These are phyloP conservation scores for Mycena kentingensis DNA, from an alignment of 768 basidiomycete genomes.

Conservation along the genomic window DNA sequence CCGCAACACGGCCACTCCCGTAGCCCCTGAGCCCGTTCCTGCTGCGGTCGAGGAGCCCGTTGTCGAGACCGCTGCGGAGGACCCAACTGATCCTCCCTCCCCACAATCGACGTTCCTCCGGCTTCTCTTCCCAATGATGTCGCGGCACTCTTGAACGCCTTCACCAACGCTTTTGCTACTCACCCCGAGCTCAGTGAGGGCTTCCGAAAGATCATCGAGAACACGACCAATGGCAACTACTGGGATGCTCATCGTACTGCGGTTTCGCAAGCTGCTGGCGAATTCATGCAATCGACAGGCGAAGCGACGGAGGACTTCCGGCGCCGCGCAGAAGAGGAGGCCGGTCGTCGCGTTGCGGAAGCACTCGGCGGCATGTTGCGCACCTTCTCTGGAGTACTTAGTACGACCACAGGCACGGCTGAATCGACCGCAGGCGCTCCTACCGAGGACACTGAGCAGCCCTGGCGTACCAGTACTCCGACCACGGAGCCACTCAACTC, in stretches of 20 bases:
- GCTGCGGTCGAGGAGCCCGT: conserved; percentile 11
- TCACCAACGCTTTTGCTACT: conserved; percentile 56
- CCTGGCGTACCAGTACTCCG: conserved; percentile 20
- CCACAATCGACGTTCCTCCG: conserved; percentile 42
- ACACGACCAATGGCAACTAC: conserved; percentile 66
- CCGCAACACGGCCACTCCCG: too few species aligned
- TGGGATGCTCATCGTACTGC: conserved; percentile 66
- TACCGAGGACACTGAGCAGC: conserved; percentile 1
- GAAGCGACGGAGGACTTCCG: conserved; percentile 47
- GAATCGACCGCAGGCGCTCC: conserved; percentile 8
- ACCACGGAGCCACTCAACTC: conserved; percentile 15
- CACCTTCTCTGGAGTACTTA: conserved; percentile 43
- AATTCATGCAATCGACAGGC: conserved; percentile 49
- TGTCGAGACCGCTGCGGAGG: not conserved
- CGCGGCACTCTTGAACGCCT: conserved; percentile 56
- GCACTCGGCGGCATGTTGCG: conserved; percentile 62
- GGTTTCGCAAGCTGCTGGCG: conserved; percentile 58
- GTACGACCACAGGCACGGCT: conserved; percentile 1
- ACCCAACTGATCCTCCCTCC: conserved; percentile 51
- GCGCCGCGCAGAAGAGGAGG: conserved; percentile 61
- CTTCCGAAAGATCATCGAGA: conserved; percentile 62
- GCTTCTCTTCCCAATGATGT: conserved; percentile 66
- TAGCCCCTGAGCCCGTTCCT: conserved; percentile 18
- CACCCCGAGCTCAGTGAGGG: conserved; percentile 76
- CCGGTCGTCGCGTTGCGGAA: conserved; percentile 62